Evolutionary conservation across 768 basidiomycete species (phyloP), one percentile per base, ranked within the genome.

Genomic region (Podaxis sp.): DNA sequence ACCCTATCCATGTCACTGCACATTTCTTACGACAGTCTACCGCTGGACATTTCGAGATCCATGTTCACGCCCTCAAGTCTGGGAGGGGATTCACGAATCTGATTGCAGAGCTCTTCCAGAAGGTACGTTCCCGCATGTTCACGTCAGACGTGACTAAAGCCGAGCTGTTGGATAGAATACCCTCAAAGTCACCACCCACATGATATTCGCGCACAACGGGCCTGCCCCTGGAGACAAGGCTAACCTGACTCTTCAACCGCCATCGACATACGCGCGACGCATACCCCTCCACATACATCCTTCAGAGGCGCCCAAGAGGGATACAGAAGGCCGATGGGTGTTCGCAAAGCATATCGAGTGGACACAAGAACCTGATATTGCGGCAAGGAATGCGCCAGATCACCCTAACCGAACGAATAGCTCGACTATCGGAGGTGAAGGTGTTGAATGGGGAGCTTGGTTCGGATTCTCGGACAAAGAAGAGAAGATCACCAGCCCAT

Each of bases 361-460:
- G 66, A 76, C 82, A 3, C 64, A 72, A 2, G 87, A 88, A 41
- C 66, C 73, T 0, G 65, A 75, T 11, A 76, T 85, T 24, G 64
- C 69, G 7, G 70, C 72, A 1, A 77, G 72, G 53, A 85, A 87
- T 63, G 56, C 68, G 6, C 69, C 74, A 13, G 71, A 72, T 56
- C 77, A 77, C 56, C 64, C 74, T 12, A 71, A 66, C 36, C 76
- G 84, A 38, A 78, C 80, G 4, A 71, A 70, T 53, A 65, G 73
- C 24, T 66, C 72, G 4, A 80, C 76, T 0, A 70, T 84, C 13
- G 85, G 86, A 28, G 84, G 84, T 6, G 83, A 80, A 0, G 84
- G 86, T 1, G 64, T 79, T 3, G 81, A 84, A 67, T 87, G 83
- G 82, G 88, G 83, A 13, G 79, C 81, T 11, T 89, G 87, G 85